Base-by-base conservation (phyloP, 2,329 filamentous ascomycete species). In the Diaporthe citrichinensis region DNA sequence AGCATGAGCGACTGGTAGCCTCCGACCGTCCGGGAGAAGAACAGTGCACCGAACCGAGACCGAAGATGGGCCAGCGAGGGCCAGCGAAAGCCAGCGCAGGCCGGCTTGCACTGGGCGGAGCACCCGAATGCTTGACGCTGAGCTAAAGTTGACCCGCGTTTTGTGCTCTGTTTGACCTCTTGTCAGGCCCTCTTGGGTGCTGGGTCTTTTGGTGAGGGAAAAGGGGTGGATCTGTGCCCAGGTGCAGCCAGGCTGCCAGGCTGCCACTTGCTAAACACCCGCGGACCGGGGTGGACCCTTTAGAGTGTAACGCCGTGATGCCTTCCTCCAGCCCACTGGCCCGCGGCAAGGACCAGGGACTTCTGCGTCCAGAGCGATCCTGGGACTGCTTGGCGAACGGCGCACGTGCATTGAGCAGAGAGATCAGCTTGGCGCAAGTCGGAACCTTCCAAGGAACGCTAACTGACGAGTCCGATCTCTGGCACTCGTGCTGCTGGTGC, bases 211-310 rank as follows among this genome's bases (percentile, higher is more conserved):
- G 31, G 44, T 15, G 23, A 39, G 62, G 23, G 46, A 68, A 67
- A 67, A 51, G 44, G 46, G 62, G 46, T 41, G 46, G 53, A 25
- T 68, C 65, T 53, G 65, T 68, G 65, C 65, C 62, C 62, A 53
- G 62, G 44, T 53, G 65, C 53, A 34, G 46, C 62, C 62, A 68
- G 62, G 62, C 44, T 68, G 46, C 62, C 62, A 68, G 62, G 62
- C 44, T 68, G 62, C 62, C 44, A 36, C 14, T 53, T 65, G 59
- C 62, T 68, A 53, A 68, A 68, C 62, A 68, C 46, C 44, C 28
- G 62, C 44, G 62, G 44, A 68, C 62, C 62, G 44, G 62, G 62
- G 62, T 68, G 62, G 46, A 53, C 62, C 46, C 28, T 68, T 36
- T 36, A 28, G 46, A 39, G 46, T 67, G 62, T 39, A 68, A 68